These are phyloP conservation scores for Candida coleopterorum DNA, from an alignment of 805 yeast species.

Conservation along the genomic window DNA sequence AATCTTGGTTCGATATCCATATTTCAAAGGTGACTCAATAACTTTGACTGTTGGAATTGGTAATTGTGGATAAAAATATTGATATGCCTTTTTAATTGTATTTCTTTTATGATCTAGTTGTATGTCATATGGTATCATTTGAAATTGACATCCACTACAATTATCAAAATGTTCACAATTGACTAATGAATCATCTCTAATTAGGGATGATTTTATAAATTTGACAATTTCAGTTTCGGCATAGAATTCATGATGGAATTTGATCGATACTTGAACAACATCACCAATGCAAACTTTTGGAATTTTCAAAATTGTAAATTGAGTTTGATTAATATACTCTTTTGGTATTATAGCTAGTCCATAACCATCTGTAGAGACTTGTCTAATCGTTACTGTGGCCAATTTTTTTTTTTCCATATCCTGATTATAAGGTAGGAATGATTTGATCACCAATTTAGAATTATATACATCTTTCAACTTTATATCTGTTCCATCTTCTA, in stretches of 20 bases:
- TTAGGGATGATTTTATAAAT: constrained; percentile 11
- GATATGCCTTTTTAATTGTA: constrained; percentile 30
- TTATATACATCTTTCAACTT: constrained; percentile 1
- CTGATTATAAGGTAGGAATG: constrained; percentile 5
- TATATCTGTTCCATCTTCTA: background rate
- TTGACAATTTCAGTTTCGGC: constrained; percentile 27
- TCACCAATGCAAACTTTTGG: constrained; percentile 41
- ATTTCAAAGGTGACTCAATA: constrained; percentile 33
- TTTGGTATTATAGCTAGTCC: constrained; percentile 32
- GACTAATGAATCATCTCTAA: constrained; percentile 22
- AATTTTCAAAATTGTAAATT: constrained; percentile 23
- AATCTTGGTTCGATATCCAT: constrained; percentile 35
- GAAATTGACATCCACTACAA: constrained; percentile 42
- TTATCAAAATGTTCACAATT: constrained; percentile 30
- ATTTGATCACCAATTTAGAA: background rate
- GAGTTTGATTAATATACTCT: constrained; percentile 12
- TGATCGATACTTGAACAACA: constrained; percentile 22
- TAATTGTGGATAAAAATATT: constrained; percentile 27
- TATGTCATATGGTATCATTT: constrained; percentile 35
- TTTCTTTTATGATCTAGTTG: constrained; percentile 30
- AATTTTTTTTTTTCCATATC: constrained; percentile 3
- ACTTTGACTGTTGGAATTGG: constrained; percentile 11
- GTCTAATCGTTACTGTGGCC: constrained; percentile 17
- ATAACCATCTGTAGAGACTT: constrained; percentile 30
- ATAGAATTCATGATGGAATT: constrained; percentile 24